Evolutionary conservation across 2,329 filamentous ascomycete genomes (phyloP), one percentile per base, ranked within the genome.

Genomic region (Scopulariopsis brevicaulis): DNA sequence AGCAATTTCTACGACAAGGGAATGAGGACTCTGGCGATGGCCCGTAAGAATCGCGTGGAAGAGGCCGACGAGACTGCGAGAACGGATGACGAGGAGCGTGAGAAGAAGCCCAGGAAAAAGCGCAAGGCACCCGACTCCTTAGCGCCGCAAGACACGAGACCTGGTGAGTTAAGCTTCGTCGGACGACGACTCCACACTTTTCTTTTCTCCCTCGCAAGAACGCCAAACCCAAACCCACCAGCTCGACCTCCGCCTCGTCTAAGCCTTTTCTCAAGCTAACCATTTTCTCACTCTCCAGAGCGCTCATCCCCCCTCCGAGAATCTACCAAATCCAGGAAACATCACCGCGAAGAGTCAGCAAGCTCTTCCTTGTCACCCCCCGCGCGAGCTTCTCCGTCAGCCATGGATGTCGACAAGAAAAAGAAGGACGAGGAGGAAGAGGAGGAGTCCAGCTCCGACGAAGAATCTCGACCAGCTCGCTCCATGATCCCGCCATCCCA

Each of bases 401-500:
- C 75, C 43, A 84, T 84, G 79, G 81, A 85, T 28, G 74, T 80
- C 18, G 81, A 85, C 64, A 76, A 80, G 52, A 83, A 82, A 64
- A 64, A 69, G 4, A 77, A 71, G 40, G 69, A 70, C 24, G 67
- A 66, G 10, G 72, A 71, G 8, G 74, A 76, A 7, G 76, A 76
- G 20, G 77, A 77, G 12, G 74, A 77, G 57, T 79, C 73, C 14
- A 81, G 78, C 61, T 81, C 79, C 54, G 75, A 82, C 62, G 82
- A 86, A 60, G 79, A 84, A 68, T 74, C 82, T 64, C 75, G 83
- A 64, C 80, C 81, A 59, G 78, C 85, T 66, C 78, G 79, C 61
- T 79, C 81, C 28, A 83, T 86, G 55, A 78, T 81, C 48, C 90
- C 89, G 5, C 87, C 92, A 60, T 85, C 86, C 66, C 89, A 96